Evolutionary conservation across 2,329 filamentous ascomycete genomes (phyloP), one percentile per base, ranked within the genome.

Genomic region (Aspergillaceae sp.): DNA sequence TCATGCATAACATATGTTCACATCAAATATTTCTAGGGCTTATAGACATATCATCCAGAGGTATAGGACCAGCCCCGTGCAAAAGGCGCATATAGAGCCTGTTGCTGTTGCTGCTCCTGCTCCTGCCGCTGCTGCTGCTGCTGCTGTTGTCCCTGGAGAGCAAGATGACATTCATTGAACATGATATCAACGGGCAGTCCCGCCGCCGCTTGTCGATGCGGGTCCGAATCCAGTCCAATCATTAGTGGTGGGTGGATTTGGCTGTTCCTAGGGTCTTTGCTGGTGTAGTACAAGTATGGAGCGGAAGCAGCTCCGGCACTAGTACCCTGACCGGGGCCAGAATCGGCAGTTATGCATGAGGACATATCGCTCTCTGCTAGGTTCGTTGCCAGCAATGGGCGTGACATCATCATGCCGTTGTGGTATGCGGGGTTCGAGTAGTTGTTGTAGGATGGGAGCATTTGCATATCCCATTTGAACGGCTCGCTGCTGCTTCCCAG

Each of bases 391-490:
- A 62, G 38, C 2, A 51, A 47, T 3, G 54, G 45, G 8, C 54
- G 54, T 2, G 51, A 48, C 33, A 61, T 30, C 28, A 56, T 45
- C 37, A 61, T 48, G 4, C 52, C 53, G 11, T 38, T 11, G 5
- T 56, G 53, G 37, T 55, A 61, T 3, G 50, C 55, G 5, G 46
- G 27, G 2, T 54, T 56, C 1, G 51, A 37, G 32, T 57, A 64
- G 41, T 38, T 49, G 28, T 57, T 42, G 44, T 57, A 60, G 30
- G 30, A 32, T 26, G 36, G 36, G 6, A 38, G 19, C 34, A 36
- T 36, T 1, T 55, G 55, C 2, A 60, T 48, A 48, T 61, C 55
- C 62, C 62, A 64, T 44, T 58, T 58, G 56, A 58, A 59, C 36
- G 45, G 37, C n/a, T 42, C 46, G 27, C 29, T 34, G 27, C 29